Evolutionary conservation across 306 rosid species (phyloP).

Genomic region (Pterocarpus santalinus): DNA sequence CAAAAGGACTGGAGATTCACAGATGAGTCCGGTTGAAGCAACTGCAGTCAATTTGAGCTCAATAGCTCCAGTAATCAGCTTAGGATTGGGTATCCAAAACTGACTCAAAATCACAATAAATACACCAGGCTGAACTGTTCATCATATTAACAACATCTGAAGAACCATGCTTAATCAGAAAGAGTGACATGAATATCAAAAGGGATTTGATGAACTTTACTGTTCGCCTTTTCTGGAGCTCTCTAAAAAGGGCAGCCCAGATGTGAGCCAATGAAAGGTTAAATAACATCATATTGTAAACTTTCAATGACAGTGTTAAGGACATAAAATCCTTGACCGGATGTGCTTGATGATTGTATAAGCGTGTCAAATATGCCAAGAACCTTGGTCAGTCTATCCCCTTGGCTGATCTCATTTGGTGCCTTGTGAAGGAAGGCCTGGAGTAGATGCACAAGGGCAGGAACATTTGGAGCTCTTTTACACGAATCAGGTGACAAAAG

Average conservation of each 20-base stretch:
- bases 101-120: constrained; percentile 74
- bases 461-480: constrained; percentile 87
- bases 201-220: constrained; percentile 77
- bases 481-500: constrained; percentile 90
- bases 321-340: constrained; percentile 94
- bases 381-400: constrained; percentile 79
- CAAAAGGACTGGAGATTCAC: constrained; percentile 78
- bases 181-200: constrained; percentile 84
- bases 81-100: constrained; percentile 91
- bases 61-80: constrained; percentile 71
- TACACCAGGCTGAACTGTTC: constrained; percentile 76
- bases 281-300: constrained; percentile 75
- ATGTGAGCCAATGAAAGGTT: constrained; percentile 65
- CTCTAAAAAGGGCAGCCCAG: constrained; percentile 87
- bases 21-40: constrained; percentile 86
- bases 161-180: constrained; percentile 80
- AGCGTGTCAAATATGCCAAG: constrained; percentile 88
- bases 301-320: constrained; percentile 91
- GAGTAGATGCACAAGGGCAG: constrained; percentile 97
- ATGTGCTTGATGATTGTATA: constrained; percentile 69
- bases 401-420: constrained; percentile 83
- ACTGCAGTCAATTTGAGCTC: constrained; percentile 91
- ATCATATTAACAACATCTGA: constrained; percentile 68
- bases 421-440: constrained; percentile 99
- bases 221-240: constrained; percentile 73